Percentiles rank a stretch among this genome's conserved stretches.
These are phyloP conservation scores for Cryptosporidium tyzzeri DNA, from an alignment of 169 alveolate genomes.

Conservation along the genomic window DNA sequence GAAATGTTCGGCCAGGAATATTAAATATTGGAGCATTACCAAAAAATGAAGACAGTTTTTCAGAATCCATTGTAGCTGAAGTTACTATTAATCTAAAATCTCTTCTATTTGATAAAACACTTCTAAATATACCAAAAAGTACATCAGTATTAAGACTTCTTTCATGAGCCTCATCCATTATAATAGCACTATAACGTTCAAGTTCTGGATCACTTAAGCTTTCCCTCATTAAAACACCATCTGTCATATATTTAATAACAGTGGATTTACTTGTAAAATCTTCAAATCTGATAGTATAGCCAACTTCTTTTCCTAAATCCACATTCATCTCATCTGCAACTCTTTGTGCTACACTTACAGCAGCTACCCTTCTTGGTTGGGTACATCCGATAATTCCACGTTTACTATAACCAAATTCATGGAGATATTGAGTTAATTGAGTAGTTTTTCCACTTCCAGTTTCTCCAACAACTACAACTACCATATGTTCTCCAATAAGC, in stretches of 20 bases:
- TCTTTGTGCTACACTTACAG: constrained; percentile 99
- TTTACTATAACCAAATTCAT: constrained; percentile 93
- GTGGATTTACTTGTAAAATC: constrained; percentile 95
- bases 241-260: constrained; percentile 99
- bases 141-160: constrained; percentile 99
- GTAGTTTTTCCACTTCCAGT: constrained; percentile 99
- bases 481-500: constrained; percentile 91
- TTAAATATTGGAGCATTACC: constrained; percentile 98
- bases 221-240: constrained; percentile 99
- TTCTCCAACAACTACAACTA: constrained; percentile 98
- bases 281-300: constrained; percentile 99
- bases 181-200: constrained; percentile 95
- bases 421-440: constrained; percentile 94
- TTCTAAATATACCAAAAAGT: constrained; percentile 97
- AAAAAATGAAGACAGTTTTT: constrained; percentile 96
- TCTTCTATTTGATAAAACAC: constrained; percentile 93
- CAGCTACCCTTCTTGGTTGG: constrained; percentile 99
- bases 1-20: constrained; percentile 99
- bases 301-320: constrained; percentile 96
- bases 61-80: constrained; percentile 99
- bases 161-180: constrained; percentile 99
- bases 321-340: constrained; percentile 98
- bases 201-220: constrained; percentile 97
- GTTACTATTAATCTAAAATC: constrained; percentile 98
- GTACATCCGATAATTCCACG: constrained; percentile 99